These are phyloP conservation scores for Lachancea kluyveri DNA, from an alignment of 805 yeast genomes.

Conservation along the genomic window DNA sequence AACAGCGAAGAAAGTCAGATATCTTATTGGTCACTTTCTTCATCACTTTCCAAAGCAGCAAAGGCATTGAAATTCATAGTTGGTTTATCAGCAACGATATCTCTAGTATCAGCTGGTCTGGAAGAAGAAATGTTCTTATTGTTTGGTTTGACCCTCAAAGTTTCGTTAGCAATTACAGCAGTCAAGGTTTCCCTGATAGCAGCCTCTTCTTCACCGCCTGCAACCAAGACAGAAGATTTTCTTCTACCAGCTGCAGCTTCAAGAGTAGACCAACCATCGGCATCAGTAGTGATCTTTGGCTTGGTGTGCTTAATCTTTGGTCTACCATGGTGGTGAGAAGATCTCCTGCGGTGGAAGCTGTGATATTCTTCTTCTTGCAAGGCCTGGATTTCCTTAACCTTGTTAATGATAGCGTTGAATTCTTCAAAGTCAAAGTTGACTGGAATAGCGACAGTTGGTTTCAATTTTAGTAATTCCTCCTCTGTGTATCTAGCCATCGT, in stretches of 20 bases:
- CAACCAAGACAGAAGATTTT: constrained; percentile 14
- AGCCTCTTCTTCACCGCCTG: constrained; percentile 38
- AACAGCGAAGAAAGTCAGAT: no score
- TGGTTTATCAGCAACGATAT: constrained; percentile 61
- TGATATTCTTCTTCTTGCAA: constrained; percentile 31
- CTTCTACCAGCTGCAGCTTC: constrained; percentile 36
- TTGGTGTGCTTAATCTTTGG: constrained; percentile 56
- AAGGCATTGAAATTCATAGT: constrained; percentile 70
- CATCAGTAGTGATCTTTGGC: constrained; percentile 50
- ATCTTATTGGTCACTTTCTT: no score
- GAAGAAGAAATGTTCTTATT: constrained; percentile 70
- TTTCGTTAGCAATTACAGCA: constrained; percentile 36
- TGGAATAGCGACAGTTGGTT: constrained; percentile 52
- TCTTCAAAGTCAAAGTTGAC: constrained; percentile 58
- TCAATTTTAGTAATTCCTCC: constrained; percentile 57
- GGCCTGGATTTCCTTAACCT: constrained; percentile 46
- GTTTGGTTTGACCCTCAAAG: constrained; percentile 59
- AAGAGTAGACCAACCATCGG: constrained; percentile 79
- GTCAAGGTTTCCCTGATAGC: constrained; percentile 41
- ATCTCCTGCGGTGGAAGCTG: constrained; percentile 52
- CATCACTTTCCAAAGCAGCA: constrained; percentile 63
- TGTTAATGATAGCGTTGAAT: constrained; percentile 60
- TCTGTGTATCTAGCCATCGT: constrained; percentile 58
- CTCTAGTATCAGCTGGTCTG: constrained; percentile 68
- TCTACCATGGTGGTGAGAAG: constrained; percentile 38